Percentiles rank a stretch among this genome's conserved stretches.
phyloP scores from a whole-genome alignment of 805 yeast species.

The Suhomyces canberraensis region DNA sequence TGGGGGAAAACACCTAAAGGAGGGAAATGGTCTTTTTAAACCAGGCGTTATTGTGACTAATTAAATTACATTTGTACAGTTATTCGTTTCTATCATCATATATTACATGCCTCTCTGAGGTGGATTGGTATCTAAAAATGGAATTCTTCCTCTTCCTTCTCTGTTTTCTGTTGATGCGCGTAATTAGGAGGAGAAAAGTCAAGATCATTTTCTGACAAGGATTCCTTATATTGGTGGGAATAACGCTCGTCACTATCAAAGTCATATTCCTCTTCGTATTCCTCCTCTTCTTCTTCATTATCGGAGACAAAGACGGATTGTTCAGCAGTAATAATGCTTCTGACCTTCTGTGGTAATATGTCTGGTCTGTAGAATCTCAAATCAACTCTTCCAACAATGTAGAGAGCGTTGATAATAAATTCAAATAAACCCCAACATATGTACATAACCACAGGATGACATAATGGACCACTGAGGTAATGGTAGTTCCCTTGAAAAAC shows the following conservation, averaged over 20 bases:
- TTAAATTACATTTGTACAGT: too few species aligned
- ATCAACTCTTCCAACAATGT: constrained; percentile 65
- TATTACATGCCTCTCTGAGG: not conserved
- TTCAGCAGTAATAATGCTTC: constrained; percentile 42
- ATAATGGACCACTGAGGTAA: constrained; percentile 15
- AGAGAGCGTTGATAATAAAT: constrained; percentile 51
- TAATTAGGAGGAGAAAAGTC: constrained; percentile 1
- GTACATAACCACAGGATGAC: constrained; percentile 58
- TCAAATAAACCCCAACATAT: constrained; percentile 69
- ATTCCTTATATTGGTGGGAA: constrained; percentile 1
- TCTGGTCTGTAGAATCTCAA: constrained; percentile 80
- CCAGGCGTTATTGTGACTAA: too few species aligned
- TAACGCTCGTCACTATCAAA: not conserved
- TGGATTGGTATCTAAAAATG: constrained; percentile 2
- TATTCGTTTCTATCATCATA: not conserved
- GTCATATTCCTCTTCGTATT: constrained; percentile 1
- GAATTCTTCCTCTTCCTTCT: constrained; percentile 4
- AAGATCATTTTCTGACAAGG: not conserved
- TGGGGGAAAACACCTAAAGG: too few species aligned
- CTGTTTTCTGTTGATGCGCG: not conserved
- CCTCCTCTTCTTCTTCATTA: constrained; percentile 4
- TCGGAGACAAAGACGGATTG: constrained; percentile 22
- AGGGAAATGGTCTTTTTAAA: too few species aligned
- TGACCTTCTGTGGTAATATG: constrained; percentile 38
- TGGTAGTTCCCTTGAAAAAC: constrained; percentile 32